Evolutionary conservation across 306 rosid species (phyloP), one percentile per base, ranked within the genome.

Genomic region (Quercus variabilis): DNA sequence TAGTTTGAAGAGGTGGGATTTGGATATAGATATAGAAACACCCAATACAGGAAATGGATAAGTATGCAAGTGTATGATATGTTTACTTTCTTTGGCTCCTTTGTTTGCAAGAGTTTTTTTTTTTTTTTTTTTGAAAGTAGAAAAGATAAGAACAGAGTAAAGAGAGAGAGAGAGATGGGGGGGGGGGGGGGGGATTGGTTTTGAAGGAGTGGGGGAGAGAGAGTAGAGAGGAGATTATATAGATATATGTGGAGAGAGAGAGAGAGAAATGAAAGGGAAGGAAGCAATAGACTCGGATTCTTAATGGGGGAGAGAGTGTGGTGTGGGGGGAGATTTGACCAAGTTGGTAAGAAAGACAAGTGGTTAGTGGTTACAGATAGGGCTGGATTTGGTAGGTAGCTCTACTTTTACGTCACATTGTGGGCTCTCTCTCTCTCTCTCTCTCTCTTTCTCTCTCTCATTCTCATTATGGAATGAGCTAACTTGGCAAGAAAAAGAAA

Each of bases 261-360:
- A 5, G 55, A 38, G 41, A 20, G 74, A 55, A 31, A 63, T 12
- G 30, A 23, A n/a, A 46, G 71, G 41, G 55, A 41, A 73, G 55
- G 51, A 38, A 38, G 55, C 15, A n/a, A 38, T 3, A 73, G 76
- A 31, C 51, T 43, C 64, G 28, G 74, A 5, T 17, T 52, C 17
- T 5, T 52, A 73, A 52, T 15, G 69, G 56, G 51, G 76, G 20
- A 14, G 67, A 56, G 63, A 71, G 71, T 54, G 79, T 20, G 43
- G 17, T n/a, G 78, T 57, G 26, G 3, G 18, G 11, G 72, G 35
- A 75, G 87, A 84, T 71, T 80, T 87, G 91, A 85, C 85, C 79
- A 77, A 80, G 86, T 79, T 86, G 88, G 86, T 87, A 78, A 79
- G 83, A 76, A 69, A 76, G 89, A 79, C 81, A 78, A 86, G 86